A percentile compares a stretch with the other conserved stretches of the same genome.
Evolutionary conservation across 1,284 basidiomycete genomes (phyloP).

Genomic region (Melampsora occidentalis): DNA sequence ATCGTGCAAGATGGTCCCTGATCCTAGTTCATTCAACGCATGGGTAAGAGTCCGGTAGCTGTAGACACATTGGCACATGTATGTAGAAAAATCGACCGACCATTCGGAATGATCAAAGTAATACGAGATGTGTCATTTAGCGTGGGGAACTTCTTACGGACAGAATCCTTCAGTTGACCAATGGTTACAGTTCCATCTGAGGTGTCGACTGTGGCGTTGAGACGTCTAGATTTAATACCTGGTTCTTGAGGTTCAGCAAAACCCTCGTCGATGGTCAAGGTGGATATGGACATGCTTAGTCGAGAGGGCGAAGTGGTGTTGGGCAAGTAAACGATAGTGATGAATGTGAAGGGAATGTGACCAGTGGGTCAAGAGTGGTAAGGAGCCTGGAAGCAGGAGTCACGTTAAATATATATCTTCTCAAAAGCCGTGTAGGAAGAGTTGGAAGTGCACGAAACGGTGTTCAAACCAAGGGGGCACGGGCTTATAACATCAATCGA

Average conservation of each 20-base stretch:
- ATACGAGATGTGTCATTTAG: constrained; percentile 28
- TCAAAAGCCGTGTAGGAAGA: too few species aligned
- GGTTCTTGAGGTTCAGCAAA: constrained; percentile 21
- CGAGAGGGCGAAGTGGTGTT: too few species aligned
- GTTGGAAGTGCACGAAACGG: too few species aligned
- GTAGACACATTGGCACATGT: not conserved
- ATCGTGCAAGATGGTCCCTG: not conserved
- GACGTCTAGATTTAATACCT: constrained; percentile 32
- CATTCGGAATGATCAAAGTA: constrained; percentile 20
- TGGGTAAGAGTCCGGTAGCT: not conserved
- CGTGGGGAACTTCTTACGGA: constrained; percentile 23
- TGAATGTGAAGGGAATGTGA: too few species aligned
- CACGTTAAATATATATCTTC: too few species aligned
- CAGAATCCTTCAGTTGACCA: constrained; percentile 14
- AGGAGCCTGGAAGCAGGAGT: too few species aligned
- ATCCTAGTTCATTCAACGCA: not conserved
- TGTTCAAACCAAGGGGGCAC: too few species aligned
- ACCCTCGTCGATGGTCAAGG: constrained; percentile 29
- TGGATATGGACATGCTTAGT: too few species aligned
- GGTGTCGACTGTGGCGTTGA: constrained; percentile 27
- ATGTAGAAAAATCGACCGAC: not conserved
- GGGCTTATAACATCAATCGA: too few species aligned
- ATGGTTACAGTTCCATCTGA: not conserved
- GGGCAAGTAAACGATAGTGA: too few species aligned
- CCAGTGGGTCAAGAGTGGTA: too few species aligned